These are phyloP conservation scores for Hymenoscyphus fraxineus DNA, from an alignment of 2,329 filamentous ascomycete genomes.

Conservation along the genomic window DNA sequence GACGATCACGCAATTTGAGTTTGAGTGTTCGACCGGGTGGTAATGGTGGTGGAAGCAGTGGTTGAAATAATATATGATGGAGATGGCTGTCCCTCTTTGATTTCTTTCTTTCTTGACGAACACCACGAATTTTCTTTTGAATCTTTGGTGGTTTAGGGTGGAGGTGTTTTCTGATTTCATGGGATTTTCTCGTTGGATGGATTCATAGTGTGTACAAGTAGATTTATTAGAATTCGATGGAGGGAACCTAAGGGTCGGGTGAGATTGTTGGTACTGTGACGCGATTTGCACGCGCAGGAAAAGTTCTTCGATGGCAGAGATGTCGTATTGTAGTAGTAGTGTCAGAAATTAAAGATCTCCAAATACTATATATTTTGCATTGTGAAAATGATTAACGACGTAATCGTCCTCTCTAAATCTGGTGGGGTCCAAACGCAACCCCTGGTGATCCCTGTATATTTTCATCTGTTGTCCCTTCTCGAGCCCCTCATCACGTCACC, in stretches of 20 bases:
- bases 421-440: too few relatives aligned
- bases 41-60: neutral
- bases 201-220: neutral
- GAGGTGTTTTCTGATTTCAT: neutral
- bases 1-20: conserved; percentile 7
- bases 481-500: too few relatives aligned
- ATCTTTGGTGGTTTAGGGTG: neutral
- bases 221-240: neutral
- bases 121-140: conserved; percentile 1
- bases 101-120: neutral
- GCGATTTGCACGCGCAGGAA: neutral
- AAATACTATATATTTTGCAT: too few relatives aligned
- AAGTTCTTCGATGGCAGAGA: too few relatives aligned
- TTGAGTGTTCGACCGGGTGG: conserved; percentile 3
- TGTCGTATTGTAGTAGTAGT: too few relatives aligned
- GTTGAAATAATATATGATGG: neutral
- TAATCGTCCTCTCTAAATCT: too few relatives aligned
- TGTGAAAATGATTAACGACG: too few relatives aligned
- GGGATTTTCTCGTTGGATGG: neutral
- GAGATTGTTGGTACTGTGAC: neutral
- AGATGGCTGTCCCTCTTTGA: neutral
- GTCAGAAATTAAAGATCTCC: too few relatives aligned
- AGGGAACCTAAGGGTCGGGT: neutral
- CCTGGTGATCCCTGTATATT: too few relatives aligned
- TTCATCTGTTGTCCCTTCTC: too few relatives aligned